Evolutionary conservation across 2,329 filamentous ascomycete species (phyloP), one percentile per base, ranked within the genome.

Genomic region (Fusarium nisikadoi): DNA sequence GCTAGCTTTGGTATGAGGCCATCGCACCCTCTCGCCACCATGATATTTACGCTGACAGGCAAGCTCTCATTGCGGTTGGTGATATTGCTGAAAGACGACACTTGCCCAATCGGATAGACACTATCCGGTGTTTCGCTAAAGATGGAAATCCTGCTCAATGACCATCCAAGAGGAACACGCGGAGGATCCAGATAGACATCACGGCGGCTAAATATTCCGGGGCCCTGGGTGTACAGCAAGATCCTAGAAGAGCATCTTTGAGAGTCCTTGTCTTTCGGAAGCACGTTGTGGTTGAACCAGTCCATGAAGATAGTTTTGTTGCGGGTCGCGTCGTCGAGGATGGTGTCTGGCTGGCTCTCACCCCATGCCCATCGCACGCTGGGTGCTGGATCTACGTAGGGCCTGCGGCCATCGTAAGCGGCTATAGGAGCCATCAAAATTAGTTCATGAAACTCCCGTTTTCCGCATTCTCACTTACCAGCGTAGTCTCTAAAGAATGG

Each of bases 291-390:
- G 19, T 57, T 57, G n/a, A 57, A 49, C 54, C 54, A 57, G 5
- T 57, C 14, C 54, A 57, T 57, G 25, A 57, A 57, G 7, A 57
- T 7, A 7, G 54, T 57, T 27, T 57, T 57, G 42, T 57, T 57
- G 1, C 6, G 35, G 3, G 36, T 50, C 8, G 54, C 54, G 3
- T 57, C 54, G 11, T 38, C 3, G 8, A 57, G 54, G 5, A 50
- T 1, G 5, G 42, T 12, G 16, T 50, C 42, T 1, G 42, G 54
- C 2, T 57, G 54, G 16, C 23, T 57, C 38, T 57, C 54, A 5
- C 54, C 54, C 54, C 54, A 57, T 13, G 31, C 54, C 54, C 54
- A 57, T 13, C 54, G 31, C 3, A 14, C 25, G 16, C 42, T 47
- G 20, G 54, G 54, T 5, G 54, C 20, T 36, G 54, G 54, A n/a